phyloP scores from a whole-genome alignment of 1,284 basidiomycete species.

The Ceratobasidium theobromae region DNA sequence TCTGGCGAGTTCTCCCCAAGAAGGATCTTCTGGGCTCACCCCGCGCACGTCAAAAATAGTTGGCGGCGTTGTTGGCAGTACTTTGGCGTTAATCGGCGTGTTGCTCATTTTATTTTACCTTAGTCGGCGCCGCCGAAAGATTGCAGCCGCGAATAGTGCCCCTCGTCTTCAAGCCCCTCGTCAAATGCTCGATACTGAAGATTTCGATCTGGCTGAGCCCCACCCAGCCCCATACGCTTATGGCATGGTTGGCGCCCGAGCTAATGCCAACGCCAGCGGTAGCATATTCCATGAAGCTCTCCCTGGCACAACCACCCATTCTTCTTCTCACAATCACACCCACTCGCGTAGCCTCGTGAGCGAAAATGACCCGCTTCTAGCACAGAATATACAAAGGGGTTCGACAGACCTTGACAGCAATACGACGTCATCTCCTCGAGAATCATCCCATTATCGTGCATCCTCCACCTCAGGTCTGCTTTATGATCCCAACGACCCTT shows the following conservation, averaged over 20 bases:
- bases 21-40: slow-evolving; percentile 1
- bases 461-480: slow-evolving; percentile 24
- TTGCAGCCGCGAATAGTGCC: neutral
- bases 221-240: slow-evolving; percentile 24
- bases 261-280: slow-evolving; percentile 19
- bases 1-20: slow-evolving; percentile 7
- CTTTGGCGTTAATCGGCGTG: slow-evolving; percentile 19
- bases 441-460: slow-evolving; percentile 23
- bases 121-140: slow-evolving; percentile 17
- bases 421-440: slow-evolving; percentile 21
- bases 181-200: slow-evolving; percentile 21
- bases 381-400: slow-evolving; percentile 17
- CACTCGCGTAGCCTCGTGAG: slow-evolving; percentile 1
- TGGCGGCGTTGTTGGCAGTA: slow-evolving; percentile 26
- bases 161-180: slow-evolving; percentile 29
- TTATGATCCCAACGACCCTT: slow-evolving; percentile 19
- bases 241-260: slow-evolving; percentile 25
- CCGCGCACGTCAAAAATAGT: slow-evolving; percentile 20
- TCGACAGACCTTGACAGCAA: slow-evolving; percentile 7
- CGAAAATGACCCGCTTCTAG: slow-evolving; percentile 24
- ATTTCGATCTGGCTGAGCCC: slow-evolving; percentile 26
- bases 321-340: slow-evolving; percentile 8
- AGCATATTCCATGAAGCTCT: slow-evolving; percentile 29
- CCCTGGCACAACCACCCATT: slow-evolving; percentile 8
- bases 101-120: slow-evolving; percentile 14